Percentiles rank a stretch among this genome's conserved stretches.
Evolutionary conservation across 2,329 filamentous ascomycete species (phyloP).

Genomic region (Apiospora phragmitis): DNA sequence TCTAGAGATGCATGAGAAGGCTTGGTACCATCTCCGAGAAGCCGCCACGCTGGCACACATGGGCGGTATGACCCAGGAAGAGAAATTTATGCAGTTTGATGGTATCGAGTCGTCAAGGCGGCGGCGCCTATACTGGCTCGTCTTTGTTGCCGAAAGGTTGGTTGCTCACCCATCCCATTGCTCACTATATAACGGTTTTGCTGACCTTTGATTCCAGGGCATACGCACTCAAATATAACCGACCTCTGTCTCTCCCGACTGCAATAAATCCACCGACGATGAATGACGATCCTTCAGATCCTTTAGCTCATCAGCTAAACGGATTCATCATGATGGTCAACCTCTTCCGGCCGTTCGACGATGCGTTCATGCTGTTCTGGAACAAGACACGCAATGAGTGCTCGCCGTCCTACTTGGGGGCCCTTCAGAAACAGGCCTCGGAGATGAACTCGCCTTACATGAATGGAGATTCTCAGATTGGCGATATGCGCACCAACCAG

Average conservation of each 20-base stretch:
- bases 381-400: slow-evolving; percentile 63
- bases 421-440: slow-evolving; percentile 63
- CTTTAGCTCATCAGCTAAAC: slow-evolving; percentile 51
- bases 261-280: slow-evolving; percentile 66
- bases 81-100: slow-evolving; percentile 61
- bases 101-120: slow-evolving; percentile 61
- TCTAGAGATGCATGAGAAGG: slow-evolving; percentile 71
- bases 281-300: slow-evolving; percentile 60
- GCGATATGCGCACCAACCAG: slow-evolving; percentile 59
- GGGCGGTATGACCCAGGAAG: slow-evolving; percentile 61
- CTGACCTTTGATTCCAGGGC: slow-evolving; percentile 43
- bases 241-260: slow-evolving; percentile 69
- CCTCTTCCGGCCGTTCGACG: slow-evolving; percentile 67
- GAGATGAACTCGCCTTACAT: slow-evolving; percentile 52
- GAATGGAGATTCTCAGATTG: slow-evolving; percentile 52
- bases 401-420: slow-evolving; percentile 55
- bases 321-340: slow-evolving; percentile 61
- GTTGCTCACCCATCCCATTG: slow-evolving; percentile 15
- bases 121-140: slow-evolving; percentile 71
- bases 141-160: slow-evolving; percentile 71
- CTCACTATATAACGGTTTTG: not conserved
- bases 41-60: slow-evolving; percentile 70
- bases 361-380: slow-evolving; percentile 64
- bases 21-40: slow-evolving; percentile 79
- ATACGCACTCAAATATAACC: slow-evolving; percentile 70